Percentiles rank a stretch among this genome's conserved stretches.
Conservation (phyloP, 1,139 yeast genomes). For the Geotrichum citri-aurantii region DNA sequence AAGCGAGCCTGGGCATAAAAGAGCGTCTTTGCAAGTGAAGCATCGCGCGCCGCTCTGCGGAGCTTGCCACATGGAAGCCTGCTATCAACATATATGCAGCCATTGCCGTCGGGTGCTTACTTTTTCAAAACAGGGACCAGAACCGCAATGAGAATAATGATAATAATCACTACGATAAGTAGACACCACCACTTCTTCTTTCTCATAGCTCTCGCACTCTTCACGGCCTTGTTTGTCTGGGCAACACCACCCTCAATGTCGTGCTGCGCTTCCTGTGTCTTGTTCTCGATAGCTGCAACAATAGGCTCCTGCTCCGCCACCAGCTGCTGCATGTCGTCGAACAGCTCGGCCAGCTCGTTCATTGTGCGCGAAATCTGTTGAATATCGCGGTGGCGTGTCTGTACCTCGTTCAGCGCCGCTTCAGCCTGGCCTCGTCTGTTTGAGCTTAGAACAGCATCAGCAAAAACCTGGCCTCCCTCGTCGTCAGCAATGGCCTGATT, state of each 20-base stretch:
- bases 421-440: conserved; percentile 96
- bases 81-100: neutral
- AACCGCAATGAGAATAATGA: conserved; percentile 65
- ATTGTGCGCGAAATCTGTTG: conserved; percentile 92
- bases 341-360: conserved; percentile 91
- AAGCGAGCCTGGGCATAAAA: neutral
- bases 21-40: neutral
- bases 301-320: conserved; percentile 94
- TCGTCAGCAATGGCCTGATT: conserved; percentile 64
- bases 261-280: conserved; percentile 75
- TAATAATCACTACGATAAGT: conserved; percentile 56
- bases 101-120: conserved; percentile 10
- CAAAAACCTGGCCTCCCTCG: conserved; percentile 84
- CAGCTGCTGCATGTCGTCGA: conserved; percentile 93
- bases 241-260: conserved; percentile 94
- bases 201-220: conserved; percentile 84
- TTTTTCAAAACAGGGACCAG: conserved; percentile 40
- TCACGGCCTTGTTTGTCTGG: conserved; percentile 86
- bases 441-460: conserved; percentile 86
- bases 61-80: neutral
- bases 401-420: conserved; percentile 92
- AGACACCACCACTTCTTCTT: conserved; percentile 88
- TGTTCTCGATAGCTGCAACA: conserved; percentile 75
- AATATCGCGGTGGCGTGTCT: conserved; percentile 91
- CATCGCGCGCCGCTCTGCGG: neutral